Conservation (phyloP, 179 eudicot species). For the Pouteria campechiana region DNA sequence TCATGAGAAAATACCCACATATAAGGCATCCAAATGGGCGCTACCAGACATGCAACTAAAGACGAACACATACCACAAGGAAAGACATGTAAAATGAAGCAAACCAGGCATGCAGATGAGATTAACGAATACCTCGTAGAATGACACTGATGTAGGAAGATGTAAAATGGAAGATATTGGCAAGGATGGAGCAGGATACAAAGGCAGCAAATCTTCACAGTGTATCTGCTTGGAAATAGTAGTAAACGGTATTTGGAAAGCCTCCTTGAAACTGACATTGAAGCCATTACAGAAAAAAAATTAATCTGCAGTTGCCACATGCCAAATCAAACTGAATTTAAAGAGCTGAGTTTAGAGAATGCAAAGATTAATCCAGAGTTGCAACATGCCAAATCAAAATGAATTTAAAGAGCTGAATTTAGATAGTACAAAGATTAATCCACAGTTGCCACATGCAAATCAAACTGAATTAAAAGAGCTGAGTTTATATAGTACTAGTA, state of each 20-base stretch:
- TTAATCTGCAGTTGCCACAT: background rate
- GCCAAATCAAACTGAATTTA: no score
- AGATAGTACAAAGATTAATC: no score
- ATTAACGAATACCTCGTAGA: conserved; percentile 56
- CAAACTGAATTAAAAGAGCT: no score
- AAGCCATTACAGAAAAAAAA: conserved; percentile 6
- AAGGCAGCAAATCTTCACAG: conserved; percentile 61
- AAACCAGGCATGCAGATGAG: no score
- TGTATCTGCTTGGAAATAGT: conserved; percentile 62
- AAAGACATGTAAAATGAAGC: no score
- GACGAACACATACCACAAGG: background rate
- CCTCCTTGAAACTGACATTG: conserved; percentile 73
- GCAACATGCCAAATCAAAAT: no score
- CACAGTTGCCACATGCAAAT: no score
- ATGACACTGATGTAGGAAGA: conserved; percentile 58
- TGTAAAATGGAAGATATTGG: conserved; percentile 15
- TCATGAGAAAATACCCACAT: background rate
- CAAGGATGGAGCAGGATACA: conserved; percentile 52
- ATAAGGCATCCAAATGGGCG: background rate
- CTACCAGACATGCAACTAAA: background rate
- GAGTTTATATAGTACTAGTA: no score
- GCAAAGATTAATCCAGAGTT: no score
- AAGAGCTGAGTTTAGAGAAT: no score
- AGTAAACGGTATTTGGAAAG: conserved; percentile 68
- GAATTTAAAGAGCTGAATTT: no score